These are phyloP conservation scores for Colletotrichum kahawae DNA, from an alignment of 2,329 filamentous ascomycete genomes.

Conservation along the genomic window DNA sequence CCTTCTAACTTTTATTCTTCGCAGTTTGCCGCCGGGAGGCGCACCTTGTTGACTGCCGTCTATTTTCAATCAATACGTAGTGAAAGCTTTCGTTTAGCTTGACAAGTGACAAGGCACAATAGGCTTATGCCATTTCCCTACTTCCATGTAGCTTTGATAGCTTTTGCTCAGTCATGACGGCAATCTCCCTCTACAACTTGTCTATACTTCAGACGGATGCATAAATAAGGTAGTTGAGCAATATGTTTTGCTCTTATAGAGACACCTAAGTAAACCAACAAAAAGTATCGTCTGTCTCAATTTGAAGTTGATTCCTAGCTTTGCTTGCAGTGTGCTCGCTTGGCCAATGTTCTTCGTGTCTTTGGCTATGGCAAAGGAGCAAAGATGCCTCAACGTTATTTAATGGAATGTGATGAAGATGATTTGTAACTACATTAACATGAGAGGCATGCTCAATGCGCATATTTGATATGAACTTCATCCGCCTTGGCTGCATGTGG, in stretches of 20 bases:
- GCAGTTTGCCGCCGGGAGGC: no score
- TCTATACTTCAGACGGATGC: not conserved
- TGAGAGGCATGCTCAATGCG: not conserved
- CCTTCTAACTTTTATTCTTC: no score
- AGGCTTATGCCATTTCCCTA: not conserved
- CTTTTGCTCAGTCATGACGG: not conserved
- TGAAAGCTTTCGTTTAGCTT: not conserved
- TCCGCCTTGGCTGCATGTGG: not conserved
- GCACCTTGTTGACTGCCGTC: not conserved
- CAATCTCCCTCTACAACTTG: not conserved
- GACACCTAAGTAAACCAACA: not conserved
- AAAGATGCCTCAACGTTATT: not conserved
- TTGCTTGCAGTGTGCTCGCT: not conserved
- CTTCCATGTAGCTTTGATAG: not conserved
- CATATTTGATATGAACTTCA: not conserved
- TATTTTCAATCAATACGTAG: not conserved
- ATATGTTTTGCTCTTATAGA: not conserved
- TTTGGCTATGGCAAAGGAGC: not conserved
- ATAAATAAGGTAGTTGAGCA: not conserved
- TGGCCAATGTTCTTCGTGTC: not conserved
- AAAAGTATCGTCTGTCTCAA: not conserved
- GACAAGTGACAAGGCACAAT: fast-evolving
- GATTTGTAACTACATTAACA: not conserved
- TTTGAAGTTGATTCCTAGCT: not conserved
- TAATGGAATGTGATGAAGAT: not conserved